phyloP scores from a whole-genome alignment of 2,329 filamentous ascomycete species.

The Hysterium pulicare region DNA sequence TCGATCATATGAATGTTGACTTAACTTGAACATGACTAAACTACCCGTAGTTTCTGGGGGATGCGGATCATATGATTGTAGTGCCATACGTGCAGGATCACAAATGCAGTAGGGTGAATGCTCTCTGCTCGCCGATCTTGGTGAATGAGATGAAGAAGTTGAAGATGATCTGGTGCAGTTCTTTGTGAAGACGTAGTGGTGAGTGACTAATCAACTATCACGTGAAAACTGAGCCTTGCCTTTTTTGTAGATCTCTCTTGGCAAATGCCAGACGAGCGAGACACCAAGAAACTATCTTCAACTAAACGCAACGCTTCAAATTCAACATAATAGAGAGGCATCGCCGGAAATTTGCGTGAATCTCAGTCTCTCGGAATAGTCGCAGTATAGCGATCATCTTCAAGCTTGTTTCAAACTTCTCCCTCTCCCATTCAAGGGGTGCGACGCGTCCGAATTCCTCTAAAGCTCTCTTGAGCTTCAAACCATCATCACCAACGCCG shows the following conservation, averaged over 20 bases:
- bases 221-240: not conserved
- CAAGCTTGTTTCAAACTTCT: not conserved
- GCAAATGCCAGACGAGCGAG: slow-evolving; percentile 1
- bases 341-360: not conserved
- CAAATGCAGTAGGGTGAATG: too few species aligned
- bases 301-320: slow-evolving; percentile 1
- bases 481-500: not conserved
- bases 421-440: not conserved
- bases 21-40: too few species aligned
- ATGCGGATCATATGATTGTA: too few species aligned
- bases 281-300: slow-evolving; percentile 1
- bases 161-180: too few species aligned
- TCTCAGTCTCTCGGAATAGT: not conserved
- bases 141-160: too few species aligned
- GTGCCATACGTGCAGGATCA: too few species aligned
- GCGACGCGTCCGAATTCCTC: slow-evolving; percentile 2
- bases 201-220: not conserved
- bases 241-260: not conserved
- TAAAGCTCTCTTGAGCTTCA: slow-evolving; percentile 2
- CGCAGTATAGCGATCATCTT: not conserved
- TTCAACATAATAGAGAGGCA: not conserved
- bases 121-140: too few species aligned
- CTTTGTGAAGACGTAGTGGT: too few species aligned
- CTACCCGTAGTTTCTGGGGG: too few species aligned
- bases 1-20: too few species aligned